These are phyloP conservation scores for Rhizophora apiculata DNA, from an alignment of 345 rosid genomes.

Conservation along the genomic window DNA sequence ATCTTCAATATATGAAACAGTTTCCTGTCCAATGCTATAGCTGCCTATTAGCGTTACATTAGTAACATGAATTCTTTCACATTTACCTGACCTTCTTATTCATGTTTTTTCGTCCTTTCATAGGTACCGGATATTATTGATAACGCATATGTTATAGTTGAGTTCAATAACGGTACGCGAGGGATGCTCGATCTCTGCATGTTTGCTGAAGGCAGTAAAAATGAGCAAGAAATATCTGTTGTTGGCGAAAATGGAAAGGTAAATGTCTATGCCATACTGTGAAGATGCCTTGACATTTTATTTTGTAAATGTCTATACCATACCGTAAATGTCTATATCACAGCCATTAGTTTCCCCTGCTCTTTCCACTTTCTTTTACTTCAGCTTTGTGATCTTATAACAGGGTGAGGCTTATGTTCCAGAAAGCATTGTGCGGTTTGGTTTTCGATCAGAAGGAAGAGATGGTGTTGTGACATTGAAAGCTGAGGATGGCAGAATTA, in stretches of 20 bases:
- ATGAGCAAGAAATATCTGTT: constrained; percentile 88
- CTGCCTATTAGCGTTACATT: not conserved
- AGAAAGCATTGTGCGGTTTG: constrained; percentile 68
- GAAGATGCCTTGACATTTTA: too few species aligned
- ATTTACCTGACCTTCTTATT: not conserved
- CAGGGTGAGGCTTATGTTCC: constrained; percentile 97
- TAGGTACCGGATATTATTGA: constrained; percentile 92
- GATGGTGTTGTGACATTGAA: constrained; percentile 59
- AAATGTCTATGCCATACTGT: not conserved
- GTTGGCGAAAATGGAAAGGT: constrained; percentile 84
- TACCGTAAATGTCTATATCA: too few species aligned
- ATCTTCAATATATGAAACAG: too few species aligned
- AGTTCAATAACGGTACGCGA: constrained; percentile 84
- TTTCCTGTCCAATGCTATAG: not conserved
- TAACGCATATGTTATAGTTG: constrained; percentile 80
- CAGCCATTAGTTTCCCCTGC: constrained; percentile 2
- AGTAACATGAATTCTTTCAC: not conserved
- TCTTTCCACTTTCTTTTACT: constrained; percentile 1
- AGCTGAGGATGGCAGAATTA: constrained; percentile 65
- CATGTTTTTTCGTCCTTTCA: constrained; percentile 10
- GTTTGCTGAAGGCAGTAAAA: constrained; percentile 98
- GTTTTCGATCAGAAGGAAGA: constrained; percentile 60
- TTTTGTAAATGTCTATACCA: not conserved
- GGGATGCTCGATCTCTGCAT: constrained; percentile 95
- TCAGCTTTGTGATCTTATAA: constrained; percentile 16